A percentile compares a stretch with the other conserved stretches of the same genome.
phyloP scores from a whole-genome alignment of 1,284 basidiomycete genomes.

The Inonotus obliquus region DNA sequence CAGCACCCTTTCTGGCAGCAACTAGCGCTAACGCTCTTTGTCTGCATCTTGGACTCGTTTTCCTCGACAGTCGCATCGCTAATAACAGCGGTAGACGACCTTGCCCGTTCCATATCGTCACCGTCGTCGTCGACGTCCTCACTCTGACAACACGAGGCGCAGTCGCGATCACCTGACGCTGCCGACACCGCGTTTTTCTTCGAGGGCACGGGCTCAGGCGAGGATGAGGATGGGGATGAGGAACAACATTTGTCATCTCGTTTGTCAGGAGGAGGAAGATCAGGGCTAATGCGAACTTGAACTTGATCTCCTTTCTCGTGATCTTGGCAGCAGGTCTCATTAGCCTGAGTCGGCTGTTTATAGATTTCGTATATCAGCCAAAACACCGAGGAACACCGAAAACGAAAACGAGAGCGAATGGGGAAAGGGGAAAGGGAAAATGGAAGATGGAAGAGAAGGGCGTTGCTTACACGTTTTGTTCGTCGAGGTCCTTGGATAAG shows the following conservation, averaged over 20 bases:
- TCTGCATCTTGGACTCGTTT: neutral
- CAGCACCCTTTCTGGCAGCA: slow-evolving; percentile 8
- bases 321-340: neutral
- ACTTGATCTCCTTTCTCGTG: neutral
- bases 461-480: neutral
- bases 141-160: neutral
- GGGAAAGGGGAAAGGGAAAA: neutral
- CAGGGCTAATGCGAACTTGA: no score
- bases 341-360: neutral
- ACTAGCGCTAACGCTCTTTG: no score
- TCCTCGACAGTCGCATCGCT: neutral
- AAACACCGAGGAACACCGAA: neutral
- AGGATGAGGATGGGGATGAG: no score
- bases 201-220: no score
- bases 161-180: neutral
- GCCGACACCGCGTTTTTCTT: neutral
- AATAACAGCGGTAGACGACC: neutral
- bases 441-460: neutral
- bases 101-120: neutral
- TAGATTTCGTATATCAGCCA: neutral
- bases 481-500: slow-evolving; percentile 2
- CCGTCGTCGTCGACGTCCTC: neutral
- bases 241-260: neutral
- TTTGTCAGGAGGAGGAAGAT: no score
- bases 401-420: no score